A percentile compares a stretch with the other conserved stretches of the same genome.
phyloP scores from a whole-genome alignment of 805 yeast genomes.

The Suhomyces xylopsoci region DNA sequence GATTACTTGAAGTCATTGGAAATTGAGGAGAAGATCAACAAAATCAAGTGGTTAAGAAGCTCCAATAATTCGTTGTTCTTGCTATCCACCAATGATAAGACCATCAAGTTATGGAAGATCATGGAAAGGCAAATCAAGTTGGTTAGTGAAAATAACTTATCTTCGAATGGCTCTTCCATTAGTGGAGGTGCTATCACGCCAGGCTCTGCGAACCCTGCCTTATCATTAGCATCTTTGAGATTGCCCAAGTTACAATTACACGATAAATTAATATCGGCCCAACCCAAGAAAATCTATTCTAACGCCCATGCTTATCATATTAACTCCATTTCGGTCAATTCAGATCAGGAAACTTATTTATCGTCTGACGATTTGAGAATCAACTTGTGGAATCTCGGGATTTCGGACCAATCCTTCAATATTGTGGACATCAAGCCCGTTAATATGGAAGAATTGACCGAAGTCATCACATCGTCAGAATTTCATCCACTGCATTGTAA shows the following conservation, averaged over 20 bases:
- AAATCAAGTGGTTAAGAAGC: slow-evolving; percentile 92
- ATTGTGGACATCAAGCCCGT: slow-evolving; percentile 97
- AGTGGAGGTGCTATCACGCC: slow-evolving; percentile 9
- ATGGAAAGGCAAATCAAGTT: slow-evolving; percentile 88
- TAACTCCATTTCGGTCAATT: slow-evolving; percentile 89
- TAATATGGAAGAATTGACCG: slow-evolving; percentile 98
- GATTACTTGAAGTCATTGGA: slow-evolving; percentile 94
- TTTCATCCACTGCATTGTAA: slow-evolving; percentile 94
- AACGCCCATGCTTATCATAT: slow-evolving; percentile 99
- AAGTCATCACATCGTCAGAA: slow-evolving; percentile 94
- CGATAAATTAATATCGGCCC: slow-evolving; percentile 92
- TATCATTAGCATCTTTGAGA: slow-evolving; percentile 47
- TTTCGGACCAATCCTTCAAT: slow-evolving; percentile 92
- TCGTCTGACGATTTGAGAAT: slow-evolving; percentile 92
- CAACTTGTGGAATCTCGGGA: slow-evolving; percentile 91
- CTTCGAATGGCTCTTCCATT: neutral
- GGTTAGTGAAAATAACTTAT: slow-evolving; percentile 84
- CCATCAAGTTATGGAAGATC: slow-evolving; percentile 97
- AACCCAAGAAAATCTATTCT: slow-evolving; percentile 85
- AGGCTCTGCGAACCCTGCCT: slow-evolving; percentile 16
- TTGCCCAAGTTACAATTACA: slow-evolving; percentile 90
- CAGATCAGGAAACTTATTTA: slow-evolving; percentile 93
- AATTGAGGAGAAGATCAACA: slow-evolving; percentile 96
- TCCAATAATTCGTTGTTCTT: slow-evolving; percentile 87
- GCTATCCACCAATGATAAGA: slow-evolving; percentile 91